phyloP scores from a whole-genome alignment of 352 stramenopile species.

The Globisporangium paroecandrum region DNA sequence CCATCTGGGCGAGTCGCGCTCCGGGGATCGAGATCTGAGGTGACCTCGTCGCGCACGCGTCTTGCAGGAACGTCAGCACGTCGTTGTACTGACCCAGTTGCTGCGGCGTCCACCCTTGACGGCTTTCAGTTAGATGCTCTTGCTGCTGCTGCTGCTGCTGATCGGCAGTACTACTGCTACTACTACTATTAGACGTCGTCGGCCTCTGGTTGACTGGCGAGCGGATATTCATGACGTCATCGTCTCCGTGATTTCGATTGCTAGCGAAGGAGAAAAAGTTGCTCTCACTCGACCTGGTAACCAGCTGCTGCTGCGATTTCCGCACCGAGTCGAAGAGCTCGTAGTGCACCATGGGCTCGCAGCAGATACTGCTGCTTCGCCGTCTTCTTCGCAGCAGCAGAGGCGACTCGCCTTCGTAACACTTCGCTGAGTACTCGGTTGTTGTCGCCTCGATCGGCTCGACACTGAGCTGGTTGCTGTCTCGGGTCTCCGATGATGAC shows the following conservation, averaged over 20 bases:
- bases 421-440: background rate
- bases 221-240: constrained; percentile 32
- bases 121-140: background rate
- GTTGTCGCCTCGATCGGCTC: background rate
- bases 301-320: constrained; percentile 16
- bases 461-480: constrained; percentile 3
- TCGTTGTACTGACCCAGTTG: constrained; percentile 43
- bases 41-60: constrained; percentile 24
- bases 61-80: constrained; percentile 39
- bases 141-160: background rate
- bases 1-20: constrained; percentile 39
- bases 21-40: constrained; percentile 31
- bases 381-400: background rate
- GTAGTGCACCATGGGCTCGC: constrained; percentile 36
- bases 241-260: constrained; percentile 20
- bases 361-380: constrained; percentile 21
- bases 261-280: constrained; percentile 11
- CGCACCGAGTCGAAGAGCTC: constrained; percentile 29
- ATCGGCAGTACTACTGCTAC: background rate
- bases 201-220: constrained; percentile 23
- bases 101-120: constrained; percentile 28
- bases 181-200: background rate
- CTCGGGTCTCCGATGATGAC: background rate
- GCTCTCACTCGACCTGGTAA: background rate
- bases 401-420: background rate